A percentile compares a stretch with the other conserved stretches of the same genome.
Conservation (phyloP, 805 yeast species). For the Metschnikowia santaceciliae region DNA sequence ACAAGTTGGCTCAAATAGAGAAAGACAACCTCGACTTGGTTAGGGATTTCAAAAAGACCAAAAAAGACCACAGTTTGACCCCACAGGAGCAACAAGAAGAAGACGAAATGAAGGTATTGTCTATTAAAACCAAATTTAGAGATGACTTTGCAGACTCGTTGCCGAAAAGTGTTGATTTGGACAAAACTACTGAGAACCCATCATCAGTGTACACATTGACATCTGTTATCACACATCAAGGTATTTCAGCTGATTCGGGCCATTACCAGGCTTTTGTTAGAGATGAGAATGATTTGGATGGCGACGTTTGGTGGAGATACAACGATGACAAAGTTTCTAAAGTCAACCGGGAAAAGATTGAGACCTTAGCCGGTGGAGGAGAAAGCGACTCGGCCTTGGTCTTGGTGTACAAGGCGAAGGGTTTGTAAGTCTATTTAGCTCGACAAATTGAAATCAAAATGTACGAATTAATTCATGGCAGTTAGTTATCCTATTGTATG, state of each 20-base stretch:
- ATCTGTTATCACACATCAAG: conserved; percentile 88
- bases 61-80: conserved; percentile 35
- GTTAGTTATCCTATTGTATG: not conserved
- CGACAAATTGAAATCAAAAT: not conserved
- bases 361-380: conserved; percentile 91
- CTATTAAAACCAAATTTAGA: conserved; percentile 49
- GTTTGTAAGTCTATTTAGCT: conserved; percentile 32
- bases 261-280: conserved; percentile 90
- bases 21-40: conserved; percentile 68
- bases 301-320: conserved; percentile 88
- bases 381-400: conserved; percentile 95
- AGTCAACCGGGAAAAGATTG: conserved; percentile 79
- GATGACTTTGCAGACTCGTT: conserved; percentile 42
- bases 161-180: conserved; percentile 28
- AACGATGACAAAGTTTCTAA: conserved; percentile 85
- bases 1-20: conserved; percentile 69
- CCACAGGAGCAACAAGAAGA: conserved; percentile 56
- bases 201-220: conserved; percentile 80
- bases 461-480: not conserved
- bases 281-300: conserved; percentile 59
- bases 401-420: conserved; percentile 78
- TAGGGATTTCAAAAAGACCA: conserved; percentile 67
- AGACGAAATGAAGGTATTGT: conserved; percentile 46
- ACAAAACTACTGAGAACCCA: conserved; percentile 67
- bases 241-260: conserved; percentile 94